Base-by-base conservation (phyloP, 345 rosid species). In the Rhodamnia rubescens region DNA sequence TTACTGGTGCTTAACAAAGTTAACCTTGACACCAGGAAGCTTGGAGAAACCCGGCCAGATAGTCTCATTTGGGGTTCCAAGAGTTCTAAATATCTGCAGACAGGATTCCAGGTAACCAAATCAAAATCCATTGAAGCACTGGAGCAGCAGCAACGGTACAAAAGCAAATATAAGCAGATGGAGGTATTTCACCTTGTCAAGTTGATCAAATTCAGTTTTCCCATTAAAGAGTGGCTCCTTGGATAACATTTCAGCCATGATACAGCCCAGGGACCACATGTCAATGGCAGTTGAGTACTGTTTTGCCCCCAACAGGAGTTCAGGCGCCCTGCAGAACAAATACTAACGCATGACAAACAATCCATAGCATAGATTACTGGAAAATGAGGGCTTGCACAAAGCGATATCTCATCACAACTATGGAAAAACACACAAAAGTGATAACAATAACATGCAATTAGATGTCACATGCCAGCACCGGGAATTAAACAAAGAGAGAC, bases 181-280 rank as follows among this genome's bases (percentile, higher is more conserved):
- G 44, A 69, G 7, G 78, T 44, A 61, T 55, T 74, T 83, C 87
- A 94, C 99, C 99, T 97, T 97, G 93, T 97, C 99, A 85, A 97
- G 98, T 89, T 97, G 99, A 90, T 97, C 99, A 84, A 95, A 88
- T 90, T 97, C 99, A 83, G 95, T 93, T 92, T 94, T 97, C 84
- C 99, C 99, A 90, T 95, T 96, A 88, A 97, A 97, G 80, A 97
- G 89, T 36, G 99, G 95, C 84, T 93, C 95, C 89, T 96, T 97
- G 2, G 98, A 93, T 69, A 97, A 90, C 57, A 97, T 85, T 85
- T 97, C 99, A 81, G 99, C 98, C 99, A 97, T 97, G 64, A 97
- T 96, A 89, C 99, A 97, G 74, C 99, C 99, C 83, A 97, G 88
- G 40, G 99, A 97, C 99, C 99, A 97, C 99, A 97, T 96, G 92